Percentiles rank a stretch among this genome's conserved stretches.
Evolutionary conservation across 345 rosid genomes (phyloP).

Genomic region (Barbarea vulgaris): DNA sequence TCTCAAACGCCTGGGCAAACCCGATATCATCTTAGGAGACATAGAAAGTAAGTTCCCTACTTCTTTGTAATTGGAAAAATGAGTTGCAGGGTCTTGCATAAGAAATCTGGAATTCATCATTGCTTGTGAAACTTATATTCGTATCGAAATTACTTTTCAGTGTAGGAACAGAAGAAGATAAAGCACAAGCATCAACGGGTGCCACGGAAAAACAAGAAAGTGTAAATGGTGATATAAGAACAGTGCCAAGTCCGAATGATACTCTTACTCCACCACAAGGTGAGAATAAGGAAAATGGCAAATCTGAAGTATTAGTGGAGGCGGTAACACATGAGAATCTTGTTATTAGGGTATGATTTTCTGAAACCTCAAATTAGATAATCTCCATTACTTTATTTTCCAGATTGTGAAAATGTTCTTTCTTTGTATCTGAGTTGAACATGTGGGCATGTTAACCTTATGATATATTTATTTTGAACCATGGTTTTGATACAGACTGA

Average conservation of each 20-base stretch:
- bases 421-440: neutral
- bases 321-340: constrained; percentile 42
- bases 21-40: constrained; percentile 82
- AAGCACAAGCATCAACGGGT: constrained; percentile 49
- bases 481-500: constrained; percentile 45
- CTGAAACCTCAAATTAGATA: constrained; percentile 13
- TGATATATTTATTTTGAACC: neutral
- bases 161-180: constrained; percentile 45
- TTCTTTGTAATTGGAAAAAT: neutral
- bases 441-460: constrained; percentile 15
- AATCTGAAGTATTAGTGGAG: constrained; percentile 45
- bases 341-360: constrained; percentile 47
- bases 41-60: constrained; percentile 60
- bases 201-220: constrained; percentile 38
- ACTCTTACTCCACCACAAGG: constrained; percentile 30
- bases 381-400: neutral
- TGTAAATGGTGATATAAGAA: constrained; percentile 39
- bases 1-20: constrained; percentile 56
- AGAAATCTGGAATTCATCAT: neutral
- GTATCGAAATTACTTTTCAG: constrained; percentile 41
- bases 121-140: neutral
- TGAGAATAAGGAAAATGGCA: constrained; percentile 40
- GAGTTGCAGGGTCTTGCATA: neutral
- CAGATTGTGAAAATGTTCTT: constrained; percentile 4
- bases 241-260: constrained; percentile 35